A percentile compares a stretch with the other conserved stretches of the same genome.
These are phyloP conservation scores for Laguncularia racemosa DNA, from an alignment of 345 rosid genomes.

Conservation along the genomic window DNA sequence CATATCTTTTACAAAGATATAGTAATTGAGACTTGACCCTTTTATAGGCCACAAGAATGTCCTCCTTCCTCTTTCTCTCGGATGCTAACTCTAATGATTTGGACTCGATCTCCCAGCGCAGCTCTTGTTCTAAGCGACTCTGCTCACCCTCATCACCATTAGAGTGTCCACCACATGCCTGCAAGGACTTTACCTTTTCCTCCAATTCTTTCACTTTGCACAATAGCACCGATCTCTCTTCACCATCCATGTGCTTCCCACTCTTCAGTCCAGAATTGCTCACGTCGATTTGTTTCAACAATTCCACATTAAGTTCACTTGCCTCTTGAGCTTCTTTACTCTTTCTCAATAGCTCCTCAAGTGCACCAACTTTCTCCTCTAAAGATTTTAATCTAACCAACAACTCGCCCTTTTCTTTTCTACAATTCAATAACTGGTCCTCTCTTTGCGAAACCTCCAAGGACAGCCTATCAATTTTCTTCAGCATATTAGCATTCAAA, in stretches of 20 bases:
- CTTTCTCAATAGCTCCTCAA: slow-evolving; percentile 31
- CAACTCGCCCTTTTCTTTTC: slow-evolving; percentile 35
- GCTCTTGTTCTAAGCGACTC: slow-evolving; percentile 25
- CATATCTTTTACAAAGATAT: slow-evolving; percentile 41
- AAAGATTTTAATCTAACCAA: slow-evolving; percentile 21
- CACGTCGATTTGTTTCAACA: slow-evolving; percentile 31
- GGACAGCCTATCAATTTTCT: slow-evolving; percentile 24
- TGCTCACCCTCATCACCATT: slow-evolving; percentile 17
- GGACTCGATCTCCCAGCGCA: slow-evolving; percentile 31
- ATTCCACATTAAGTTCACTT: slow-evolving; percentile 21
- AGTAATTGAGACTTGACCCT: slow-evolving; percentile 60
- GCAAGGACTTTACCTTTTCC: slow-evolving; percentile 32
- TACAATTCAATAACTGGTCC: slow-evolving; percentile 18
- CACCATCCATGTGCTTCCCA: slow-evolving; percentile 34
- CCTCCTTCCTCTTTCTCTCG: slow-evolving; percentile 39
- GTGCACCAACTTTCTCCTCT: slow-evolving; percentile 37
- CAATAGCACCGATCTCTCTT: slow-evolving; percentile 20
- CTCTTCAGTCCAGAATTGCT: slow-evolving; percentile 16
- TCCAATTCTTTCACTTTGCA: slow-evolving; percentile 33
- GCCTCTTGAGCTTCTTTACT: slow-evolving; percentile 31
- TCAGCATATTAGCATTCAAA: slow-evolving; percentile 22
- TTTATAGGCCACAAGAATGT: slow-evolving; percentile 35
- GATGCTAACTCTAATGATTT: slow-evolving; percentile 32
- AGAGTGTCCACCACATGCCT: slow-evolving; percentile 17
- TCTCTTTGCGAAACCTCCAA: slow-evolving; percentile 19